Evolutionary conservation across 805 yeast species (phyloP).

Genomic region (Myxozyma neglecta): DNA sequence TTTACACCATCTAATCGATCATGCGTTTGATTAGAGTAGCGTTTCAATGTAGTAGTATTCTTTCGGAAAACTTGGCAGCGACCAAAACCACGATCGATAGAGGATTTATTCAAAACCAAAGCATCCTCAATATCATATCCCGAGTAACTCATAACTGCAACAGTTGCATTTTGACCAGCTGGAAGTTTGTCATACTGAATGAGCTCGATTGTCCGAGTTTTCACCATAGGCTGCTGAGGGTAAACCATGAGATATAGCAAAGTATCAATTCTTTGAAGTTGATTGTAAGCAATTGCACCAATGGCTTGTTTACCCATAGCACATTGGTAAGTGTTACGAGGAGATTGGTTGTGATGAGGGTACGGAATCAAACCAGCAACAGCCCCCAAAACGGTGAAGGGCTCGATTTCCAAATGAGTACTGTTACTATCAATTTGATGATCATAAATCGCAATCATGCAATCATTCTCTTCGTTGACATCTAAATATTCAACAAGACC

Average conservation of each 20-base stretch:
- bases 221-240: conserved; percentile 99
- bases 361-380: conserved; percentile 98
- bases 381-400: conserved; percentile 89
- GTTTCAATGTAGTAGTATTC: conserved; percentile 82
- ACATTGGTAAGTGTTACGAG: conserved; percentile 97
- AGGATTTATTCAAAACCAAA: conserved; percentile 85
- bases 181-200: conserved; percentile 95
- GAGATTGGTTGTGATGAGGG: conserved; percentile 99
- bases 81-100: conserved; percentile 95
- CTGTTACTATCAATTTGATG: conserved; percentile 52
- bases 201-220: conserved; percentile 92
- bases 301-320: conserved; percentile 99
- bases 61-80: conserved; percentile 94
- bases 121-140: conserved; percentile 99
- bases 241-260: conserved; percentile 93
- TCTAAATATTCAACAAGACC: conserved; percentile 95
- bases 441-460: conserved; percentile 88
- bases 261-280: conserved; percentile 92
- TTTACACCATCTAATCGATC: conserved; percentile 92
- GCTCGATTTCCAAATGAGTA: conserved; percentile 94
- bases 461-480: conserved; percentile 96
- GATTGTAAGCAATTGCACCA: conserved; percentile 98
- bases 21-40: conserved; percentile 90
- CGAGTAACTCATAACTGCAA: conserved; percentile 98
- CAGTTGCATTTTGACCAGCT: conserved; percentile 98